Evolutionary conservation across 257 asterid genomes (phyloP).

Genomic region (Jaltomata sinuosa): DNA sequence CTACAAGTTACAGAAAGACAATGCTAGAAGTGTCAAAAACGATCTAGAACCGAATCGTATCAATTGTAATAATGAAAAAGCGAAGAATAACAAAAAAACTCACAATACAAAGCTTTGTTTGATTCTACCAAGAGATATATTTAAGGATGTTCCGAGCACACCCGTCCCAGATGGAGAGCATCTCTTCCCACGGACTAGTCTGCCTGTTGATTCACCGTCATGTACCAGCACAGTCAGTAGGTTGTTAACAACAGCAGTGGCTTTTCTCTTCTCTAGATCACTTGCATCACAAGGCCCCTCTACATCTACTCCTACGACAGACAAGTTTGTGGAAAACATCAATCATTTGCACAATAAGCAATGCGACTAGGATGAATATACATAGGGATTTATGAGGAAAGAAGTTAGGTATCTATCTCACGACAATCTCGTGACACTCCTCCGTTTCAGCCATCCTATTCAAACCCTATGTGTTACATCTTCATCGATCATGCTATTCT

Average conservation of each 20-base stretch:
- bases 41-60: neutral
- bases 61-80: slow-evolving; percentile 2
- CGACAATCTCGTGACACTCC: neutral
- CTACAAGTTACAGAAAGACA: slow-evolving; percentile 22
- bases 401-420: neutral
- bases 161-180: slow-evolving; percentile 31
- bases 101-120: slow-evolving; percentile 99
- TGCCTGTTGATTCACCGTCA: slow-evolving; percentile 71
- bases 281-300: slow-evolving; percentile 64
- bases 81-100: slow-evolving; percentile 37
- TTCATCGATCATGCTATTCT: neutral
- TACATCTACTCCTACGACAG: slow-evolving; percentile 42
- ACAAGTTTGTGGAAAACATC: neutral
- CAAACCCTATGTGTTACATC: neutral
- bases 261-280: slow-evolving; percentile 65
- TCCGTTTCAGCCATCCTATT: neutral
- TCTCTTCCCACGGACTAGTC: slow-evolving; percentile 47
- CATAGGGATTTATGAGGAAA: neutral
- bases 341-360: neutral
- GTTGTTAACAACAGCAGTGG: slow-evolving; percentile 42
- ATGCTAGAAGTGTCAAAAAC: neutral
- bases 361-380: neutral
- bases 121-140: slow-evolving; percentile 94
- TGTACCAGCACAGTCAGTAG: slow-evolving; percentile 59
- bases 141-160: slow-evolving; percentile 45